phyloP scores from a whole-genome alignment of 495 filamentous ascomycete species.

The Haplographium delicatum region DNA sequence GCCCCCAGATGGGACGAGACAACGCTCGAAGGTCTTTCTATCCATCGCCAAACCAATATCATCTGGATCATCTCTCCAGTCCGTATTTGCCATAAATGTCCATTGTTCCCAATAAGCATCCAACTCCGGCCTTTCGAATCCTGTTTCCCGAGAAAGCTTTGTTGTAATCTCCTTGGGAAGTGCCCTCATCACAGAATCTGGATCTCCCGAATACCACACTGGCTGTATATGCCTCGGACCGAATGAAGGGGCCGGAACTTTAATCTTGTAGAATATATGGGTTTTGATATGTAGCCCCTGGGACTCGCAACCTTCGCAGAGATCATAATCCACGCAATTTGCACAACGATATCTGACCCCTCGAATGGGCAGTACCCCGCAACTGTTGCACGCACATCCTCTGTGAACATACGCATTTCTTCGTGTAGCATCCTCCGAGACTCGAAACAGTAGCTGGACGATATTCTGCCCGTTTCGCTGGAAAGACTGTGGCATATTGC shows the following conservation, averaged over 20 bases:
- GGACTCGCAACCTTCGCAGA: conserved; percentile 84
- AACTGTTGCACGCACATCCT: conserved; percentile 88
- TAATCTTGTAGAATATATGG: conserved; percentile 92
- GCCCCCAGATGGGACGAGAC: conserved; percentile 78
- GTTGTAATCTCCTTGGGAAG: conserved; percentile 59
- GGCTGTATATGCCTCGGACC: conserved; percentile 65
- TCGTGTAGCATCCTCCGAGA: conserved; percentile 76
- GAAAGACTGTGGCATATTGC: conserved; percentile 26
- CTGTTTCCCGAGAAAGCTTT: conserved; percentile 63
- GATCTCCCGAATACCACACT: conserved; percentile 88
- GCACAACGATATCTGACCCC: conserved; percentile 88
- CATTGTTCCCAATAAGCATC: conserved; percentile 97
- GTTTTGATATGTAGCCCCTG: conserved; percentile 82
- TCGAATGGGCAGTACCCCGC: conserved; percentile 77
- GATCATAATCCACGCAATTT: conserved; percentile 89
- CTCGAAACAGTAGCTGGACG: conserved; percentile 66
- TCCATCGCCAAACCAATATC: conserved; percentile 78
- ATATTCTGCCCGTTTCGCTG: conserved; percentile 66
- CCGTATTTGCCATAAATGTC: conserved; percentile 79
- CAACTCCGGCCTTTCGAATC: conserved; percentile 75
- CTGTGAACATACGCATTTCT: conserved; percentile 88
- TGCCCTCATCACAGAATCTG: conserved; percentile 54
- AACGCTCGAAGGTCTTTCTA: conserved; percentile 82
- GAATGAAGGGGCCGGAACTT: conserved; percentile 65
- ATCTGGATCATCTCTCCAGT: conserved; percentile 80